Percentiles rank a stretch among this genome's conserved stretches.
Conservation (phyloP, 768 basidiomycete species). For the Panus rudis region DNA sequence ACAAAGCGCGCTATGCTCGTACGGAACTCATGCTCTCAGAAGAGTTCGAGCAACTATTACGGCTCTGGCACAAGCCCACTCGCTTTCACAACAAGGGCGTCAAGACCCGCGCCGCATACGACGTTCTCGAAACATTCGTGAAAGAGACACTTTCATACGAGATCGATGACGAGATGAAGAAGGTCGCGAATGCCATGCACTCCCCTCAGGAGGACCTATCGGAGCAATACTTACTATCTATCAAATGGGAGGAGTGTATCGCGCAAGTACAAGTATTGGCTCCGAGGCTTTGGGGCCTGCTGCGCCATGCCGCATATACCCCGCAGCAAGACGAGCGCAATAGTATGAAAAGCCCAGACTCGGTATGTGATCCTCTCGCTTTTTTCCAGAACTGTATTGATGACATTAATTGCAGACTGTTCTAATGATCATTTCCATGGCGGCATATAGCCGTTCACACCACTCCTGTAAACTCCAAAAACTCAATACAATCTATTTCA, state of each 20-base stretch:
- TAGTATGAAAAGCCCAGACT: conserved; percentile 4
- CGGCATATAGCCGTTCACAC: conserved; percentile 6
- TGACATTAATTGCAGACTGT: conserved; percentile 2
- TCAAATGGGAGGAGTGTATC: conserved; percentile 1
- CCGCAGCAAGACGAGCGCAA: conserved; percentile 3
- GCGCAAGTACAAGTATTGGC: background rate
- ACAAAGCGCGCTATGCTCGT: too few species aligned
- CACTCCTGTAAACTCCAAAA: conserved; percentile 18
- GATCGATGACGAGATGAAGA: conserved; percentile 1
- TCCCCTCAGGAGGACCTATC: background rate
- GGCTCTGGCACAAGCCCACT: conserved; percentile 1
- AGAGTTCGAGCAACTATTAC: background rate
- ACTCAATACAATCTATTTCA: conserved; percentile 29
- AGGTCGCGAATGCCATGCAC: background rate
- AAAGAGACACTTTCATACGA: too few species aligned
- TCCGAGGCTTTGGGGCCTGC: conserved; percentile 5
- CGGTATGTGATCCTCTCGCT: conserved; percentile 2
- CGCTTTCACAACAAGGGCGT: background rate
- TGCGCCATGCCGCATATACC: conserved; percentile 2
- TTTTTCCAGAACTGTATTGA: background rate
- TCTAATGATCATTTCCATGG: background rate
- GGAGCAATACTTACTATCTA: conserved; percentile 3
- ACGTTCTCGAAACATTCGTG: background rate
- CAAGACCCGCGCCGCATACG: background rate
- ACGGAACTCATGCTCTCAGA: conserved; percentile 3